Evolutionary conservation across 129 eudicot genomes (phyloP), one percentile per base, ranked within the genome.

Genomic region (Pseudognaphalium luteoalbum): DNA sequence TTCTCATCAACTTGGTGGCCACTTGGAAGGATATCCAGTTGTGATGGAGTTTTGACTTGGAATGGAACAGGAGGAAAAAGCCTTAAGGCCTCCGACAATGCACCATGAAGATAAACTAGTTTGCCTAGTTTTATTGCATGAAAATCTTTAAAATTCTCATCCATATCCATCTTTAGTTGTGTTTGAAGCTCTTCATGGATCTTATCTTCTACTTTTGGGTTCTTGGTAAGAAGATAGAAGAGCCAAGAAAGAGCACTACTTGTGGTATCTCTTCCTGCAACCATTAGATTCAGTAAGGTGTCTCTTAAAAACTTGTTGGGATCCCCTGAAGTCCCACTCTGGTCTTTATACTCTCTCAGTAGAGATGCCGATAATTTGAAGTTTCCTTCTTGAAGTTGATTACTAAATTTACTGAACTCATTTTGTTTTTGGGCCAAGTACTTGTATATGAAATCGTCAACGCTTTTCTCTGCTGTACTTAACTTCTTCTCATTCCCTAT

Each of bases 401-500:
- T 7, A 12, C 21, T 73, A 10, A 73, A 19, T n/a, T 22, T 19
- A 56, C 42, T 25, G 33, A 33, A 28, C 19, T 78, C 60, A 0
- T 50, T 69, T 37, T 62, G 82, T 22, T 72, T 84, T 57, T n/a
- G 16, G 0, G 69, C 41, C 17, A 85, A 39, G 28, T 62, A 66
- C 5, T 63, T 44, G 44, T 76, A 69, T n/a, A 84, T 65, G 41
- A 84, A 84, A 0, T 74, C 32, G 64, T 85, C 90, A 65, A 84
- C 2, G 2, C 19, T 70, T 54, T 60, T 61, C 69, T 44, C 17
- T 32, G 89, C 84, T 21, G 65, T n/a, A 21, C 32, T 80, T 15
- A 86, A 59, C 73, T 78, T 71, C 67, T 56, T 82, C 73, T 89
- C 95, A 7, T 77, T 78, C 22, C 95, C 95, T 21, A 86, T 41